Evolutionary conservation across 2,329 filamentous ascomycete genomes (phyloP), one percentile per base, ranked within the genome.

Genomic region (Aureobasidium sp.): DNA sequence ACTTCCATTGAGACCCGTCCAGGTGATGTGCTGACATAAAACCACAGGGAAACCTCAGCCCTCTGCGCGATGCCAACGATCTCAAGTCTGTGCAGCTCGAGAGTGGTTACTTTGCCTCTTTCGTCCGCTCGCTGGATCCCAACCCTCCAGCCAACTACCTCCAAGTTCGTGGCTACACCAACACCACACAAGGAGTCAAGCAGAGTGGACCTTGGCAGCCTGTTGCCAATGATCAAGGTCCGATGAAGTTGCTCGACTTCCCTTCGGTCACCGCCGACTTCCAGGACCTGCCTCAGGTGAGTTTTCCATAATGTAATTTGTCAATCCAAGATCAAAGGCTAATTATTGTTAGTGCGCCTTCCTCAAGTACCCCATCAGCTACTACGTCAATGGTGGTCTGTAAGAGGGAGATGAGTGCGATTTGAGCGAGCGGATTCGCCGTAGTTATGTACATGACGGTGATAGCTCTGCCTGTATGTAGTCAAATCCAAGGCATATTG

Each of bases 61-160:
- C 77, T 0, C 71, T 80, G 61, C 75, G 82, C 9, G 81, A 85
- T 62, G 74, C 71, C 0, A 68, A 80, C 24, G 82, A 85, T 66
- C 68, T 79, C 11, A 76, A 75, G 61, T 75, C 73, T 0, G 71
- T 73, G 12, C 79, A 82, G 64, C 66, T 82, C 17, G 74, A 75
- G 5, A 74, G 73, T 0, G 75, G 73, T 0, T 81, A 81, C 63
- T 84, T 82, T 66, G 76, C 76, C 1, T 70, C 76, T 1, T 85
- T 85, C 65, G 77, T 79, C 1, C 74, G 78, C 63, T 76, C 71
- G 0, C 77, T 77, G 9, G 71, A 83, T 58, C 82, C 82, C 2
- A 84, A 84, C 66, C 77, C 79, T 0, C 74, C 78, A 15, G 29
- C 64, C 6, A 72, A 67, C 7, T 83, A 78, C 62, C 67, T 84